Base-by-base conservation (phyloP, 805 yeast species). In the Limtongia smithiae region DNA sequence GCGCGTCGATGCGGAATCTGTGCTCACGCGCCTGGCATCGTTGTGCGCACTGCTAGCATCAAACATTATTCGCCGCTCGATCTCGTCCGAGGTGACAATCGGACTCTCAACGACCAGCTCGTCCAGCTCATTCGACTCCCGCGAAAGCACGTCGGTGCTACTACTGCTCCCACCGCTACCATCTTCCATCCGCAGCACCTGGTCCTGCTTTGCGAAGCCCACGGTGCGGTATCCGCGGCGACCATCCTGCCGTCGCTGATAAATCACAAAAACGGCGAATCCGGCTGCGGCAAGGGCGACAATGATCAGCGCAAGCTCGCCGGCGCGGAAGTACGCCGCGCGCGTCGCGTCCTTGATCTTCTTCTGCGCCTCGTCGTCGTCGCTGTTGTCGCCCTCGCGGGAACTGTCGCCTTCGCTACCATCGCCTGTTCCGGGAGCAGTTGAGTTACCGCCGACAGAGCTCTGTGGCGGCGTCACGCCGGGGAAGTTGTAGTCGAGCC, bases 261-360 rank as follows among this genome's bases (percentile, higher is more conserved):
- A 44, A 15, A 54, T 6, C n/a, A 54, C 55, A 44, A 54, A 51
- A 3, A 37, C 42, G 8, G 41, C 46, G 32, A 54, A 54, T 9
- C 50, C 56, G 27, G 44, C 15, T 5, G 58, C 42, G 2, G 64
- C 56, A 1, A 66, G 48, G 3, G 68, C 31, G 28, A 70, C 68
- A 3, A 69, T 60, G 3, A 65, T 54, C n/a, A 70, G 59, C 0
- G 72, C 72, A 2, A 61, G 57, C 18, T 57, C 60, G 4, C 74
- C 71, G 1, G 74, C 72, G 35, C 62, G 59, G 49, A 60, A 65
- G 48, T 70, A 70, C 1, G 72, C 72, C 34, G 52, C 51, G 55
- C 63, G 58, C 37, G 62, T 65, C 3, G 72, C 71, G 7, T 65
- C 67, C 37, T 59, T 60, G 15, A 62, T 43, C 38, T 57, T 54